A percentile compares a stretch with the other conserved stretches of the same genome.
Conservation (phyloP, 345 rosid species). For the Salix suchowensis region DNA sequence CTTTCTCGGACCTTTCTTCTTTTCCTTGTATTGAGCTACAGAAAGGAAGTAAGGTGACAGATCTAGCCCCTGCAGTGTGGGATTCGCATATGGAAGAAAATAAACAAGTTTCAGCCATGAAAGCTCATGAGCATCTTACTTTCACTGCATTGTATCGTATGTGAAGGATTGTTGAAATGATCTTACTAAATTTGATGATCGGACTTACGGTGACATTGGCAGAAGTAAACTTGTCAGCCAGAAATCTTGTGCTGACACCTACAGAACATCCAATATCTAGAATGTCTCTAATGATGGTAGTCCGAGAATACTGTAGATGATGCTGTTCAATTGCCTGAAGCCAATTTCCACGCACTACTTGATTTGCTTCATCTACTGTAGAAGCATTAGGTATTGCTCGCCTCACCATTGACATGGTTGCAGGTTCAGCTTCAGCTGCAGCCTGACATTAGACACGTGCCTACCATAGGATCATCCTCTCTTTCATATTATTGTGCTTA, state of each 20-base stretch:
- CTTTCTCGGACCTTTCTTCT: conserved; percentile 31
- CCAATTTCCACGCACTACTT: conserved; percentile 54
- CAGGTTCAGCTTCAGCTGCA: conserved; percentile 72
- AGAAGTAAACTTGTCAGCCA: conserved; percentile 47
- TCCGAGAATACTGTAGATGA: conserved; percentile 37
- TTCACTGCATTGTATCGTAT: not conserved
- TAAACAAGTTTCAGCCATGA: not conserved
- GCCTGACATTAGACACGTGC: conserved; percentile 36
- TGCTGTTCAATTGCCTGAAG: conserved; percentile 43
- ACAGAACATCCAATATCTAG: conserved; percentile 67
- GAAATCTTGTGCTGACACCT: conserved; percentile 50
- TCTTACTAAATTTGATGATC: not conserved
- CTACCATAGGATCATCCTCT: not conserved
- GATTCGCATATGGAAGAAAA: not conserved
- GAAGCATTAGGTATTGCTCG: conserved; percentile 51
- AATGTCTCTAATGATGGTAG: conserved; percentile 33
- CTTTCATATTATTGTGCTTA: not conserved
- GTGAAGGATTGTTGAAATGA: not conserved
- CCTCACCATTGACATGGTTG: conserved; percentile 46
- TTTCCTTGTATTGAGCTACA: conserved; percentile 56
- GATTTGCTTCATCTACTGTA: conserved; percentile 44
- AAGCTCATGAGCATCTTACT: not conserved
- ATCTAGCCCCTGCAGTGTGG: conserved; percentile 46
- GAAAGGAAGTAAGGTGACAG: conserved; percentile 63
- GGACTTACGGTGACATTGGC: conserved; percentile 54